Evolutionary conservation across 2,329 filamentous ascomycete genomes (phyloP).

Genomic region (Hypoxylon sp.): DNA sequence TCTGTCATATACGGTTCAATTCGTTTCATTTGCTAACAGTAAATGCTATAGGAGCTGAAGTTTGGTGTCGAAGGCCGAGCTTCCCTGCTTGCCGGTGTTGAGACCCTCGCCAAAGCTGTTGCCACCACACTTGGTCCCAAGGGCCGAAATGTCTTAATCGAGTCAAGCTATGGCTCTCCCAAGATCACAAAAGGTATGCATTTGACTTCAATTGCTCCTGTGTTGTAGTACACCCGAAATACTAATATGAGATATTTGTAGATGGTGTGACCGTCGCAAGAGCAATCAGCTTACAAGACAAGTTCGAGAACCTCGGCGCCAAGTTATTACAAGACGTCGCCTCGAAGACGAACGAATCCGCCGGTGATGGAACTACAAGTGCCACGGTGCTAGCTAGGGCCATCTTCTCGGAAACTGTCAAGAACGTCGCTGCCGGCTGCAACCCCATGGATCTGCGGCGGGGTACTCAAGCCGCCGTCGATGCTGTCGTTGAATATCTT

Average conservation of each 20-base stretch:
- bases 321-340: slow-evolving; percentile 97
- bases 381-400: slow-evolving; percentile 96
- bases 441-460: slow-evolving; percentile 99
- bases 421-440: slow-evolving; percentile 99
- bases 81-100: slow-evolving; percentile 89
- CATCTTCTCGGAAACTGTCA: slow-evolving; percentile 99
- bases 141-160: slow-evolving; percentile 97
- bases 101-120: slow-evolving; percentile 96
- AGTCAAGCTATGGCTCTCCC: slow-evolving; percentile 97
- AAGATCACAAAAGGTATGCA: slow-evolving; percentile 98
- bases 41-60: slow-evolving; percentile 83
- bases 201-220: neutral
- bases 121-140: slow-evolving; percentile 97
- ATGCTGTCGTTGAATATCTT: slow-evolving; percentile 93
- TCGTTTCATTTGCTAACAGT: slow-evolving; percentile 39
- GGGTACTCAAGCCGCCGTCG: slow-evolving; percentile 96
- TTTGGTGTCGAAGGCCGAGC: slow-evolving; percentile 96
- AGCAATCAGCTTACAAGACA: slow-evolving; percentile 94
- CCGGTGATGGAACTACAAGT: slow-evolving; percentile 98
- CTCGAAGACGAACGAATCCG: slow-evolving; percentile 98
- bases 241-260: slow-evolving; percentile 53
- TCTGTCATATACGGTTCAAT: neutral
- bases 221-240: neutral
- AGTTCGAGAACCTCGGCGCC: slow-evolving; percentile 99
- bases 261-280: slow-evolving; percentile 91